Evolutionary conservation across 2,329 filamentous ascomycete species (phyloP).

Genomic region (Aureobasidium leucospermi): DNA sequence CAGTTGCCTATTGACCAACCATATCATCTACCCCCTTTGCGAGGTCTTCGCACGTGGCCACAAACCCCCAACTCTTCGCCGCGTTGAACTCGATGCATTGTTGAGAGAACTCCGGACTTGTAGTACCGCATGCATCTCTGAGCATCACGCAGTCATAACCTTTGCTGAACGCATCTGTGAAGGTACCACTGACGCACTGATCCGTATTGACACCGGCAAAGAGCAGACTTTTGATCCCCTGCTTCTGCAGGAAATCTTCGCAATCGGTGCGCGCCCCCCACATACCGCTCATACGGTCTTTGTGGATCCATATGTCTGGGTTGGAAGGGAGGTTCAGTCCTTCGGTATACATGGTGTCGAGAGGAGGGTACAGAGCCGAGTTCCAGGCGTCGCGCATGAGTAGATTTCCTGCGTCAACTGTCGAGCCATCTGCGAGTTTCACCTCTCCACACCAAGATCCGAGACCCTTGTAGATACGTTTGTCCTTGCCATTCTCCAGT

Average conservation of each 20-base stretch:
- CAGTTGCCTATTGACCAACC: not conserved
- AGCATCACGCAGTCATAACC: conserved; percentile 52
- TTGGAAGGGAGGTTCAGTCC: conserved; percentile 20
- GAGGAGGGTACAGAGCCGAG: conserved; percentile 42
- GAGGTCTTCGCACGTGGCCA: conserved; percentile 24
- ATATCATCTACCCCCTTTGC: conserved; percentile 22
- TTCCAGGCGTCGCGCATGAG: conserved; percentile 53
- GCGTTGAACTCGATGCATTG: conserved; percentile 31
- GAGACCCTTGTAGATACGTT: conserved; percentile 25
- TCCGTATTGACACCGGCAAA: conserved; percentile 57
- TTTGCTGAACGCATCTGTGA: conserved; percentile 48
- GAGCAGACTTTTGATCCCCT: conserved; percentile 43
- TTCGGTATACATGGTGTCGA: conserved; percentile 34
- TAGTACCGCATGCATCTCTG: conserved; percentile 49
- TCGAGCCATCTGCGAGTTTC: conserved; percentile 29
- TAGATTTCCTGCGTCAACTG: conserved; percentile 35
- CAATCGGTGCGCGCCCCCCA: conserved; percentile 42
- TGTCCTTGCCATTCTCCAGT: conserved; percentile 20
- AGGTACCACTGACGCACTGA: conserved; percentile 52
- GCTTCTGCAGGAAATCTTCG: conserved; percentile 34
- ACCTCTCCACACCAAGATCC: conserved; percentile 26
- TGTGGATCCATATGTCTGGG: conserved; percentile 47
- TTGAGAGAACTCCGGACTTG: conserved; percentile 34
- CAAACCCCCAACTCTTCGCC: conserved; percentile 28
- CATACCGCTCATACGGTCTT: conserved; percentile 53